Base-by-base conservation (phyloP, 2,329 filamentous ascomycete genomes). In the Aspergillus luchuensis region DNA sequence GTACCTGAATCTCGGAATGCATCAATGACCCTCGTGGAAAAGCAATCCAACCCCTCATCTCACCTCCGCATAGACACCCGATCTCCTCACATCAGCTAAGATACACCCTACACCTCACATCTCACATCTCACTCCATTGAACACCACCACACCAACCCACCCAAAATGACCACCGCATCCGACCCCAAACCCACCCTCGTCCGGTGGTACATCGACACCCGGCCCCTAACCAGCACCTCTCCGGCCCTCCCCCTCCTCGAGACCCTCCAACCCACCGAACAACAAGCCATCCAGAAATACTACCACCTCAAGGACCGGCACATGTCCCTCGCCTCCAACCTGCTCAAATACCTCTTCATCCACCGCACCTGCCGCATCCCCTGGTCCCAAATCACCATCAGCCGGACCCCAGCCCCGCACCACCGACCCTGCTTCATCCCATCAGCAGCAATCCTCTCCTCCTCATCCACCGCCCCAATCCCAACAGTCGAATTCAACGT, bases 271-370 rank as follows among this genome's bases (percentile, higher is more conserved):
- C 67, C 72, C 36, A 70, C 79, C 25, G 85, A 88, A 67, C 82
- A 83, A 64, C 78, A 81, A 61, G 73, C 76, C 19, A 76, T 82
- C 48, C 76, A 74, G 23, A 76, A 78, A 50, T 86, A 80, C 72
- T 80, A 83, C 69, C 81, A 83, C 69, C 72, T 82, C 36, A 70
- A 82, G 66, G 87, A 89, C 69, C 83, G 82, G 17, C 82, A 82
- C 65, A 87, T 89, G 84, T 83, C 81, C 17, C 78, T 89, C 3
- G 86, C 79, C 8, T 88, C 86, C 7, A 84, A 83, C 13, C 74
- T 89, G 21, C 77, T 89, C 23, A 89, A 89, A 72, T 84, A 86
- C 10, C 73, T 84, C 15, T 88, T 84, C 66, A 81, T 88, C 48
- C 81, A 84, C 66, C 79, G 81, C 64, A 76, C 79, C 4, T 82